A percentile compares a stretch with the other conserved stretches of the same genome.
phyloP scores from a whole-genome alignment of 2,329 filamentous ascomycete species.

The Bipolaris zeicola region DNA sequence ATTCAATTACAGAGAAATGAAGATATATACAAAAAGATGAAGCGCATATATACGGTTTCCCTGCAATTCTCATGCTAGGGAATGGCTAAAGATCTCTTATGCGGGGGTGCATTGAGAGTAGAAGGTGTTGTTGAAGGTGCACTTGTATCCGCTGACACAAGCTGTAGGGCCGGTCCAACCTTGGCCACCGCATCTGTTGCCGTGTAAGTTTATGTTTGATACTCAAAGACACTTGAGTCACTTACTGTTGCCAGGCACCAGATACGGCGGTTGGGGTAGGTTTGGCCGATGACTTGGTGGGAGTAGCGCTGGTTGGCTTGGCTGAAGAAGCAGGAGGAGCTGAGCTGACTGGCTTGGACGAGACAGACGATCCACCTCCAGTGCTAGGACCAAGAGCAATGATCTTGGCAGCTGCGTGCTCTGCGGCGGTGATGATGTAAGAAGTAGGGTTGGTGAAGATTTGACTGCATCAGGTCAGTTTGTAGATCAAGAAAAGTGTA shows the following conservation, averaged over 20 bases:
- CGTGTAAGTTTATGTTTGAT: neutral
- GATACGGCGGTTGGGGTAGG: neutral
- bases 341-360: neutral
- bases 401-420: constrained; percentile 49
- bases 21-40: constrained; percentile 24
- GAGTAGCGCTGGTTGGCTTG: no score
- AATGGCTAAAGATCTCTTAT: neutral
- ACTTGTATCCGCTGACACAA: constrained; percentile 26
- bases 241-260: constrained; percentile 11
- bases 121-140: constrained; percentile 9
- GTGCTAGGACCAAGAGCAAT: constrained; percentile 29
- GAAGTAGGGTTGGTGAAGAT: constrained; percentile 48
- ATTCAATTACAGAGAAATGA: constrained; percentile 11
- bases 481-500: neutral
- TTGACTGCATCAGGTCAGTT: constrained; percentile 31
- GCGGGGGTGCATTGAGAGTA: constrained; percentile 17
- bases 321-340: no score
- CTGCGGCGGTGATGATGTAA: constrained; percentile 45
- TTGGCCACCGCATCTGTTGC: constrained; percentile 27
- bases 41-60: neutral
- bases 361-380: neutral
- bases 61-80: neutral
- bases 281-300: neutral
- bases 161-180: constrained; percentile 25
- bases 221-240: neutral